Percentiles rank a stretch among this genome's conserved stretches.
These are phyloP conservation scores for Agrocybe praecox DNA, from an alignment of 768 basidiomycete species.

Conservation along the genomic window DNA sequence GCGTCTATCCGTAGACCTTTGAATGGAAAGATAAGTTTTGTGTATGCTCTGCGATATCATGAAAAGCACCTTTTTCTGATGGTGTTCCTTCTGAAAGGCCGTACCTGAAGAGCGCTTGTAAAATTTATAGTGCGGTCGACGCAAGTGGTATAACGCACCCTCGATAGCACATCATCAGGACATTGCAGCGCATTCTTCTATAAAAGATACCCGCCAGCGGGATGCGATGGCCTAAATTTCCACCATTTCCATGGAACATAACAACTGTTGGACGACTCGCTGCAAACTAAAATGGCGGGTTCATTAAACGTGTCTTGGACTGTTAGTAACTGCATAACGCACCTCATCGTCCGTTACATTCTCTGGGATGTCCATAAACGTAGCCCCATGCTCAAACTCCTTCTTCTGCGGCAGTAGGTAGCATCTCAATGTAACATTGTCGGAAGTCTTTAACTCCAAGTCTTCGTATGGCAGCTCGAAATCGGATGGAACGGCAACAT, in stretches of 20 bases:
- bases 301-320: too few species aligned
- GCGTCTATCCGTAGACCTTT: constrained; percentile 83
- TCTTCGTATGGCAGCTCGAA: constrained; percentile 78
- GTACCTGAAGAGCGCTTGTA: constrained; percentile 54
- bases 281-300: constrained; percentile 34
- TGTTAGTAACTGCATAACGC: not conserved
- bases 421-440: constrained; percentile 70
- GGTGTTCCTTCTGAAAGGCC: constrained; percentile 87
- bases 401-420: constrained; percentile 75
- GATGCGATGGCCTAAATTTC: constrained; percentile 87
- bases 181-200: constrained; percentile 85
- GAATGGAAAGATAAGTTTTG: not conserved
- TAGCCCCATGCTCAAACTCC: constrained; percentile 29
- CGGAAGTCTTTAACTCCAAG: constrained; percentile 70
- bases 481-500: constrained; percentile 71
- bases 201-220: constrained; percentile 86
- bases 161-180: constrained; percentile 92
- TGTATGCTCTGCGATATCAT: not conserved
- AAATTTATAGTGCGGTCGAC: not conserved
- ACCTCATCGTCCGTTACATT: constrained; percentile 56
- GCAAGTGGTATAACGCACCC: constrained; percentile 53
- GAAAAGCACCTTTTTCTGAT: constrained; percentile 71
- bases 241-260: constrained; percentile 93
- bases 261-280: constrained; percentile 78
- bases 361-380: constrained; percentile 22